Conservation (phyloP, 2,329 filamentous ascomycete genomes). For the Cercospora nicotianae region DNA sequence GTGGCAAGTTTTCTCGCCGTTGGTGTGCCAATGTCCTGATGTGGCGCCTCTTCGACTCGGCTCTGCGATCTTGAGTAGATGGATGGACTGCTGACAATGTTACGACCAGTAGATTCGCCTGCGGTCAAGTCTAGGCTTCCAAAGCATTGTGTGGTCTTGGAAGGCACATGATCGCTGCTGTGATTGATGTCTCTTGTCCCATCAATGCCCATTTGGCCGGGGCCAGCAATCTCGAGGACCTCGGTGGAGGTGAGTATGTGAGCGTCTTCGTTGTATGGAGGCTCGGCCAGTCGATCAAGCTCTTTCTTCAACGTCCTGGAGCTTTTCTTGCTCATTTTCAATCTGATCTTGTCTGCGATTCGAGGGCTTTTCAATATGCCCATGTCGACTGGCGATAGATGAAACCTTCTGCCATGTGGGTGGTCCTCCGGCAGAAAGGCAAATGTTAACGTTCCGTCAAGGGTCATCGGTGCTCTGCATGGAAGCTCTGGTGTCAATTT, state of each 20-base stretch:
- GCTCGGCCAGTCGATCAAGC: conserved; percentile 13
- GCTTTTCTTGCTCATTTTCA: conserved; percentile 24
- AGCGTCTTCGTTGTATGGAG: conserved; percentile 14
- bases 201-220: neutral
- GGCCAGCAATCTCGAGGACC: conserved; percentile 9
- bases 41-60: conserved; percentile 7
- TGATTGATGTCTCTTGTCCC: neutral
- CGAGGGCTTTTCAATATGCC: conserved; percentile 18
- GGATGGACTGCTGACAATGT: conserved; percentile 12
- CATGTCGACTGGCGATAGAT: conserved; percentile 17
- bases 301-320: conserved; percentile 16
- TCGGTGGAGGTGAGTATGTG: conserved; percentile 13
- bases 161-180: neutral
- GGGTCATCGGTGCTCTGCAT: conserved; percentile 1
- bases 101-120: neutral
- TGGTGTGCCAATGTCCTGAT: neutral
- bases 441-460: conserved; percentile 9
- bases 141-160: conserved; percentile 1
- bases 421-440: conserved; percentile 16
- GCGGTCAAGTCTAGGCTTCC: conserved; percentile 4
- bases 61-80: conserved; percentile 17
- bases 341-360: conserved; percentile 19
- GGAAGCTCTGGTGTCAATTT: neutral
- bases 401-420: conserved; percentile 15
- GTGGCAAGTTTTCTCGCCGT: neutral